Base-by-base conservation (phyloP, 1,284 basidiomycete genomes). In the Ceratobasidium sp. region DNA sequence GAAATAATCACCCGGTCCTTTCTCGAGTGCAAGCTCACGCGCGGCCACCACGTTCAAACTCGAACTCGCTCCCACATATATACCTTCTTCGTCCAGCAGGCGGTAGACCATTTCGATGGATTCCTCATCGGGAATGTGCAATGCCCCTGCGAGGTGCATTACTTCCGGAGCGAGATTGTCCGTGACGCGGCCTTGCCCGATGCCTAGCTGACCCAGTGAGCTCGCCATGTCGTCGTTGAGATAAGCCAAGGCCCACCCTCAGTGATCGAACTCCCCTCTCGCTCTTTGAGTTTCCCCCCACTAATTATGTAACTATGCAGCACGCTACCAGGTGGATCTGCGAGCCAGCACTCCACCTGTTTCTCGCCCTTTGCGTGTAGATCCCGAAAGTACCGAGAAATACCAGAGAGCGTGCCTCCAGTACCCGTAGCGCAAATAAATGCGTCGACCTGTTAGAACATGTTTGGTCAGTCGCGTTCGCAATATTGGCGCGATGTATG, bases 151-250 rank as follows among this genome's bases (percentile, higher is more conserved):
- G 46, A 99, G 77, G 61, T 94, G 84, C 14, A 90, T 85, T 53
- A 98, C 86, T 81, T 98, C 93, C 0, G 91, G 95, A 53, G 85
- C 90, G 78, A 99, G 84, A 83, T 99, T 99, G 79, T 94, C 87
- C n/a, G 97, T 99, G 66, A 99, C 88, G 76, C 97, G 91, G 27
- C 97, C 97, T 83, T 99, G 98, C 77, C 98, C 98, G 79, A 99
- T 98, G 59, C 96, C 93, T 95, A 11, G 27, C 39, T 64, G 22
- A 59, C 9, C 31, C n/a, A 62, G 48, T 62, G 72, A 76, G 39
- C 34, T 22, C n/a, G 78, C 41, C 77, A 68, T 13, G 62, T 49
- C 49, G 24, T 69, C 9, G 39, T 34, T n/a, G 22, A 34, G 4
- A n/a, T 61, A n/a, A 64, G 69, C 24, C 49, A 46, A 73, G 73